Percentiles rank a stretch among this genome's conserved stretches.
Conservation (phyloP, 2,329 filamentous ascomycete species). For the Xylaria sp. region DNA sequence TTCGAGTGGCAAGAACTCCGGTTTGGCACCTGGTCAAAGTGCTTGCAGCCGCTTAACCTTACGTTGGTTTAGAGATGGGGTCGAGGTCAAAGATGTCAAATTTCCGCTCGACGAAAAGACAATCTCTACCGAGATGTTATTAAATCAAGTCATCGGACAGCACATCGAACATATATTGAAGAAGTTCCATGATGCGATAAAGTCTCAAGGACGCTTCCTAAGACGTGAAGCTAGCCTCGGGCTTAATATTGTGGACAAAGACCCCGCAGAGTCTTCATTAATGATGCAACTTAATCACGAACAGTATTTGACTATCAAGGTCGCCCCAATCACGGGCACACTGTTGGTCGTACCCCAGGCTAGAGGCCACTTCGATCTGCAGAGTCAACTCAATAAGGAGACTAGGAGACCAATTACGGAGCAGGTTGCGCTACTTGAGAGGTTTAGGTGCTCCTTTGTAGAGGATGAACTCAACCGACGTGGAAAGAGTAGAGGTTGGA, state of each 20-base stretch:
- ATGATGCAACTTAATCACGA: slow-evolving; percentile 75
- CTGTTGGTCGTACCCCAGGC: slow-evolving; percentile 76
- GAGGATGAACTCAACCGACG: slow-evolving; percentile 70
- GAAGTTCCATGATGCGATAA: slow-evolving; percentile 71
- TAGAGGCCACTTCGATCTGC: slow-evolving; percentile 64
- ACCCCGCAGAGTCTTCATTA: slow-evolving; percentile 75
- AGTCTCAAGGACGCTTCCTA: slow-evolving; percentile 68
- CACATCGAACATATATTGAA: slow-evolving; percentile 79
- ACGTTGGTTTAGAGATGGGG: slow-evolving; percentile 87
- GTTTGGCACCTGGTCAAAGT: slow-evolving; percentile 53
- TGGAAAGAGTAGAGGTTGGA: slow-evolving; percentile 74
- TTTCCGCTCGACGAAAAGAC: slow-evolving; percentile 72
- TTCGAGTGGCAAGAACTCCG: slow-evolving; percentile 68
- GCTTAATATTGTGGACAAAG: slow-evolving; percentile 65
- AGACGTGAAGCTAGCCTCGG: slow-evolving; percentile 67
- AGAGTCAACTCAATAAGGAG: slow-evolving; percentile 71
- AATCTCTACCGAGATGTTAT: slow-evolving; percentile 77
- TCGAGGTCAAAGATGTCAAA: slow-evolving; percentile 75
- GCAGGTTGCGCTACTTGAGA: slow-evolving; percentile 66
- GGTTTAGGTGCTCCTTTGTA: slow-evolving; percentile 69
- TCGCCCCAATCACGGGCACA: slow-evolving; percentile 83
- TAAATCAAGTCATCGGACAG: slow-evolving; percentile 78
- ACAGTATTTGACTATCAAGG: slow-evolving; percentile 67
- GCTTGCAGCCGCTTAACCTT: slow-evolving; percentile 66
- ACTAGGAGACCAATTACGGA: slow-evolving; percentile 66